Base-by-base conservation (phyloP, 2,329 filamentous ascomycete species). In the Cordyceps cicadae region DNA sequence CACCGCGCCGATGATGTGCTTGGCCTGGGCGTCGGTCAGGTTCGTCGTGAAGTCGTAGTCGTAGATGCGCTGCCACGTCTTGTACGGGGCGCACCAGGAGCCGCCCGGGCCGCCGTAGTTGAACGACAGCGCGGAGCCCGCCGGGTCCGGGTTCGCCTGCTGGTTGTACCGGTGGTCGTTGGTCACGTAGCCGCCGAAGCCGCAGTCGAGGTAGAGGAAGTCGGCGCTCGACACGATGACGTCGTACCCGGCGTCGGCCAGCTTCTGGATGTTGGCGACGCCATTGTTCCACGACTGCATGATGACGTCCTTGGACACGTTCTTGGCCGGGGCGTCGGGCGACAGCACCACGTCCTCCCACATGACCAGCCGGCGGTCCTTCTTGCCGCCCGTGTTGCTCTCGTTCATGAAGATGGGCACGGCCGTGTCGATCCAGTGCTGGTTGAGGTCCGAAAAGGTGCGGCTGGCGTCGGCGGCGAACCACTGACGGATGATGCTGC, bases 21-120 rank as follows among this genome's bases (percentile, higher is more conserved):
- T 70, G 43, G 76, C 75, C 64, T 84, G 75, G 0, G 68, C 64
- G 0, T 70, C 70, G 1, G 78, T 79, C 8, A 83, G 74, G 64
- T 77, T 77, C 51, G 69, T 63, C 0, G 79, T 79, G 67, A 83
- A 83, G 70, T 84, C 81, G 68, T 78, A 83, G 73, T 81, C 74
- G 70, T 84, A 84, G 70, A 84, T 82, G 54, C 81, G 80, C 68
- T 83, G 81, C 80, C 80, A 84, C 21, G 79, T 82, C 69, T 84
- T 84, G 74, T 83, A 84, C 0, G 81, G 81, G 0, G 76, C 77
- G 66, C 81, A 84, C 81, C 81, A 84, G n/a, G 77, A 81, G 19
- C 81, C 81, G 45, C 81, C 81, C 24, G 60, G 64, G 50, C 76
- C 81, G n/a, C 73, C 74, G 67, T 79, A 84, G 74, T 84, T 83